phyloP scores from a whole-genome alignment of 2,329 filamentous ascomycete species.

The Aspergillus terreus region DNA sequence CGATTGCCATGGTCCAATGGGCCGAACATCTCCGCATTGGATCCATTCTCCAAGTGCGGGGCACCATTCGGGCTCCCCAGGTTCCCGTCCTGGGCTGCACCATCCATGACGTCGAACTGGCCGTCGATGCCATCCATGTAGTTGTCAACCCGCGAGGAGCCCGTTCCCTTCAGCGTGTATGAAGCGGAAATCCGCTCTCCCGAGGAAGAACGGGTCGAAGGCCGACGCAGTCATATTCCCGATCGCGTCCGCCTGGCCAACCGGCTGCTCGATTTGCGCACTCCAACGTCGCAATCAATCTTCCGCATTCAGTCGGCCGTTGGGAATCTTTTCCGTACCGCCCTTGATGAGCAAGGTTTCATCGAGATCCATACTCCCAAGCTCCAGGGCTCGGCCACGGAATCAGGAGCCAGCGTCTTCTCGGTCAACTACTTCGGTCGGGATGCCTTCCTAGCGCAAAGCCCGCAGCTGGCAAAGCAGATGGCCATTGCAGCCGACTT shows the following conservation, averaged over 20 bases:
- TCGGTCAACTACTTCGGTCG: constrained; percentile 88
- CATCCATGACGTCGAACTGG: constrained; percentile 71
- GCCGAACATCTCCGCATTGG: constrained; percentile 78
- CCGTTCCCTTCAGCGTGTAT: constrained; percentile 66
- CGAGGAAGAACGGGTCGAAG: constrained; percentile 54
- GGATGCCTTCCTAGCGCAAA: constrained; percentile 83
- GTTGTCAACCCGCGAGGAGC: constrained; percentile 57
- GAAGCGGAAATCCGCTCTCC: constrained; percentile 62
- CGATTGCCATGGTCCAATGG: constrained; percentile 78
- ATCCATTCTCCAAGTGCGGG: constrained; percentile 72
- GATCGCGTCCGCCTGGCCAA: constrained; percentile 73
- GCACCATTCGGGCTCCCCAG: constrained; percentile 68
- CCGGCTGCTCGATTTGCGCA: constrained; percentile 78
- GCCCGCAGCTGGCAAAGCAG: constrained; percentile 87
- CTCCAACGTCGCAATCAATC: constrained; percentile 80
- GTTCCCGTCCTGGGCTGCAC: constrained; percentile 72
- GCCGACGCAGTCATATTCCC: constrained; percentile 59
- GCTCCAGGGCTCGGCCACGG: constrained; percentile 82
- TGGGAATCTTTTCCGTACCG: constrained; percentile 72
- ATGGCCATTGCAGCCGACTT: constrained; percentile 90
- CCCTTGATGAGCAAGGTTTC: constrained; percentile 72
- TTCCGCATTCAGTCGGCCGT: constrained; percentile 83
- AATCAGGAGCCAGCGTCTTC: constrained; percentile 89
- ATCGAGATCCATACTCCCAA: constrained; percentile 94
- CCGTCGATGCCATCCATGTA: constrained; percentile 63